phyloP scores from a whole-genome alignment of 768 basidiomycete species.

The Rhizopogon vesiculosus region DNA sequence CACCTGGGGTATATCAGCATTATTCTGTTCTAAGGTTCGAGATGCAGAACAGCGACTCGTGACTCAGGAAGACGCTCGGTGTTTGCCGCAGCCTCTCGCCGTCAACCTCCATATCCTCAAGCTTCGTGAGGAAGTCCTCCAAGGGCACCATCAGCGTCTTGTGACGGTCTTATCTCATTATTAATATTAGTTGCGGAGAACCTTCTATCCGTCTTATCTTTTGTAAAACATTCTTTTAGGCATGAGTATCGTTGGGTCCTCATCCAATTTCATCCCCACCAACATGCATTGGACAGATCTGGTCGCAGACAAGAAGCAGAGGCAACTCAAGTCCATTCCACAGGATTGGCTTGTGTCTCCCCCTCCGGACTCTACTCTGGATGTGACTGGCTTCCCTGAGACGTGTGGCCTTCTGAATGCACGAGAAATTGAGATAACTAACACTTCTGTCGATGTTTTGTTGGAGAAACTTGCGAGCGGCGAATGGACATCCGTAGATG shows the following conservation, averaged over 20 bases:
- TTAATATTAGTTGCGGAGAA: background rate
- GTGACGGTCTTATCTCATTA: background rate
- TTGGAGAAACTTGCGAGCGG: conserved; percentile 48
- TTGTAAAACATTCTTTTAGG: background rate
- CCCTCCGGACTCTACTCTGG: conserved; percentile 42
- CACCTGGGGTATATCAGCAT: background rate
- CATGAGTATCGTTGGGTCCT: background rate
- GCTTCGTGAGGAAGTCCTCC: no score
- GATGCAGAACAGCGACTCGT: no score
- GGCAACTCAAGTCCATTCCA: conserved; percentile 56
- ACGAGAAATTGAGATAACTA: conserved; percentile 59
- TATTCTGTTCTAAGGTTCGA: no score
- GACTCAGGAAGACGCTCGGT: no score
- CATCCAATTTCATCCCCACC: background rate
- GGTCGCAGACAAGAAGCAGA: conserved; percentile 46
- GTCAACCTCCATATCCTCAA: no score
- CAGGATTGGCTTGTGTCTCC: conserved; percentile 54
- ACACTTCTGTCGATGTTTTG: conserved; percentile 37
- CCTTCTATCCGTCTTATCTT: conserved; percentile 2
- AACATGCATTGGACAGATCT: conserved; percentile 44
- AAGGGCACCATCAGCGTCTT: no score
- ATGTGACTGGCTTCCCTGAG: conserved; percentile 53
- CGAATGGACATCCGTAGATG: conserved; percentile 60
- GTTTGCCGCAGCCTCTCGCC: no score
- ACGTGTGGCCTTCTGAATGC: conserved; percentile 52